phyloP scores from a whole-genome alignment of 2,329 filamentous ascomycete genomes.

The Talaromyces albobiverticillius region DNA sequence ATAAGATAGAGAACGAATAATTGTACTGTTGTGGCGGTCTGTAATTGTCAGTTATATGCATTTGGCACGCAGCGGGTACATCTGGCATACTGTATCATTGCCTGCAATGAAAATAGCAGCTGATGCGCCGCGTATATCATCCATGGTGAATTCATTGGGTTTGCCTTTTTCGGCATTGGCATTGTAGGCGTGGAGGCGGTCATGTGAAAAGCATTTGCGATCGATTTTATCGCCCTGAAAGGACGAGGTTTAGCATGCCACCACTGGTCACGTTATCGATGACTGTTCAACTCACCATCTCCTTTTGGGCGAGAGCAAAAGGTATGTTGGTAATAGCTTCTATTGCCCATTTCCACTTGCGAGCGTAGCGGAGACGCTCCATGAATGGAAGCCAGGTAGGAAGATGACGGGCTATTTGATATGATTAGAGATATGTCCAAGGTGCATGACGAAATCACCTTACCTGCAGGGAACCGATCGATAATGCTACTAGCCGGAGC shows the following conservation, averaged over 20 bases:
- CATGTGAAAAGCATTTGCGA: slow-evolving; percentile 5
- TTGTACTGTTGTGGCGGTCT: slow-evolving; percentile 41
- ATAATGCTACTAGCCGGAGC: not conserved
- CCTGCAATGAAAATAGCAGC: slow-evolving; percentile 5
- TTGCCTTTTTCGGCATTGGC: slow-evolving; percentile 5
- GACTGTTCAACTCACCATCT: not conserved
- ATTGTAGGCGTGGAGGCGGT: not conserved
- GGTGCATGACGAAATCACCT: too few species aligned
- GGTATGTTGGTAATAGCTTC: slow-evolving; percentile 5
- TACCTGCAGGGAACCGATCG: slow-evolving; percentile 4
- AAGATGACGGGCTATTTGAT: not conserved
- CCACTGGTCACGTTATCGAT: too few species aligned
- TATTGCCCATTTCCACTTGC: slow-evolving; percentile 5
- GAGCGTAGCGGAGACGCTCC: slow-evolving; percentile 7
- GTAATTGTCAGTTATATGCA: not conserved
- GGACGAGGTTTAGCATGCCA: not conserved
- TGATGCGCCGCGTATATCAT: slow-evolving; percentile 3
- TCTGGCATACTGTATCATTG: not conserved
- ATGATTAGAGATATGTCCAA: not conserved
- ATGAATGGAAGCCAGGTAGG: slow-evolving; percentile 8
- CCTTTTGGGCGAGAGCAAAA: not conserved
- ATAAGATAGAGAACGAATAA: slow-evolving; percentile 3
- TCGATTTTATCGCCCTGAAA: slow-evolving; percentile 3
- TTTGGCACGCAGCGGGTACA: not conserved
- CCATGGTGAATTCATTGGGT: slow-evolving; percentile 3